Evolutionary conservation across 1,284 basidiomycete species (phyloP).

Genomic region (Melampsora americana): DNA sequence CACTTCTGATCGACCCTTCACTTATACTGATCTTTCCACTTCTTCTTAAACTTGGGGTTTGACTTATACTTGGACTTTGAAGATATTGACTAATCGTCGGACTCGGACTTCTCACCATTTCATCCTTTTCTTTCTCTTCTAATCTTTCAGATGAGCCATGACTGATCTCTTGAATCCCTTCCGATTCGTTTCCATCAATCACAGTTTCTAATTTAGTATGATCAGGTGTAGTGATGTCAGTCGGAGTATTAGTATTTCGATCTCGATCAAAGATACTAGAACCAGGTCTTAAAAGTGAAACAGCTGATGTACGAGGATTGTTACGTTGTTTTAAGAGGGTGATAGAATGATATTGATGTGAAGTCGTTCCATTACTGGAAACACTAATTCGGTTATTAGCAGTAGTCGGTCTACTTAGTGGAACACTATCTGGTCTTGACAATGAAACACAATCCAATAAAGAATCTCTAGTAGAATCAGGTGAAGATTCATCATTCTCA

Average conservation of each 20-base stretch:
- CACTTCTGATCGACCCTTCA: too few species aligned
- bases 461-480: not conserved
- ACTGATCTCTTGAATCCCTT: slow-evolving; percentile 50
- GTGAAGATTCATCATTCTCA: not conserved
- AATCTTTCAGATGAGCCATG: slow-evolving; percentile 41
- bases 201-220: slow-evolving; percentile 6
- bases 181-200: slow-evolving; percentile 44
- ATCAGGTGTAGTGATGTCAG: not conserved
- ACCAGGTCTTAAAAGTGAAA: slow-evolving; percentile 38
- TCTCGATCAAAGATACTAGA: slow-evolving; percentile 35
- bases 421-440: not conserved
- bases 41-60: not conserved
- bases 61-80: not conserved
- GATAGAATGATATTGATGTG: slow-evolving; percentile 6
- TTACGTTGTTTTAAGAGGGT: not conserved
- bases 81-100: not conserved
- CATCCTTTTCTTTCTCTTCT: too few species aligned
- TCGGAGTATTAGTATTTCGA: not conserved
- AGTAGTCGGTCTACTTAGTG: not conserved
- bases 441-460: not conserved
- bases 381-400: not conserved
- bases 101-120: not conserved
- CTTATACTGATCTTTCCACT: not conserved
- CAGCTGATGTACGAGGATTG: not conserved
- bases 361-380: not conserved